Evolutionary conservation across 2,329 filamentous ascomycete species (phyloP).

Genomic region (Fusarium piperis): DNA sequence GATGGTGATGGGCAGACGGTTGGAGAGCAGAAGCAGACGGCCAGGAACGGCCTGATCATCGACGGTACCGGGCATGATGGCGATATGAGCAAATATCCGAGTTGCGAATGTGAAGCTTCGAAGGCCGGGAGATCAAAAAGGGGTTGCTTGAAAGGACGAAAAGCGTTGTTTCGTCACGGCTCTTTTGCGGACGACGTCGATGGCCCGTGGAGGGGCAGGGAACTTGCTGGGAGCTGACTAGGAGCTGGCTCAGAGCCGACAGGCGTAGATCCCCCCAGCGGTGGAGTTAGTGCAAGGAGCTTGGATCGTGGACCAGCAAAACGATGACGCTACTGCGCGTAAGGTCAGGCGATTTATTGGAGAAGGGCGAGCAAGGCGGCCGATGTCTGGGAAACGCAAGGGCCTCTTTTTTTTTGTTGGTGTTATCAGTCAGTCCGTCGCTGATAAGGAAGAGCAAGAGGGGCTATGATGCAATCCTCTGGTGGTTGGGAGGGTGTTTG

Average conservation of each 20-base stretch:
- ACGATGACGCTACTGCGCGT: slow-evolving; percentile 43
- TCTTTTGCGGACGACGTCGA: slow-evolving; percentile 31
- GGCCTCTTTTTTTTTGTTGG: slow-evolving; percentile 11
- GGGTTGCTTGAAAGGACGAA: slow-evolving; percentile 6
- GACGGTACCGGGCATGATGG: slow-evolving; percentile 50
- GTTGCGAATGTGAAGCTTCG: neutral
- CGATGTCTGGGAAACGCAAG: slow-evolving; percentile 20
- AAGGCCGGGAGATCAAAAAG: neutral
- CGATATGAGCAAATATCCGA: neutral
- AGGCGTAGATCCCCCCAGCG: slow-evolving; percentile 40
- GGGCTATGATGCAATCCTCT: neutral
- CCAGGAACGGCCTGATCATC: slow-evolving; percentile 51
- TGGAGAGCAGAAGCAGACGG: slow-evolving; percentile 86
- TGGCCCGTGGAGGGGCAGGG: slow-evolving; percentile 42
- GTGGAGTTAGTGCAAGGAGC: slow-evolving; percentile 43
- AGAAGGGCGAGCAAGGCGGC: slow-evolving; percentile 27
- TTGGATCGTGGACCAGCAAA: slow-evolving; percentile 34
- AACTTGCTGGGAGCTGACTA: slow-evolving; percentile 32
- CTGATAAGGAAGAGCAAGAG: neutral
- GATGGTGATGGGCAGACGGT: slow-evolving; percentile 95
- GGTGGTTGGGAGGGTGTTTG: neutral
- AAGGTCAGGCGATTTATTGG: slow-evolving; percentile 42
- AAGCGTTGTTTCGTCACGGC: slow-evolving; percentile 25
- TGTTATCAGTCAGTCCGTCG: slow-evolving; percentile 7
- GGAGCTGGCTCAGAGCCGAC: slow-evolving; percentile 32